These are phyloP conservation scores for Sclerotinia sclerotiorum DNA, from an alignment of 2,329 filamentous ascomycete species.

Conservation along the genomic window DNA sequence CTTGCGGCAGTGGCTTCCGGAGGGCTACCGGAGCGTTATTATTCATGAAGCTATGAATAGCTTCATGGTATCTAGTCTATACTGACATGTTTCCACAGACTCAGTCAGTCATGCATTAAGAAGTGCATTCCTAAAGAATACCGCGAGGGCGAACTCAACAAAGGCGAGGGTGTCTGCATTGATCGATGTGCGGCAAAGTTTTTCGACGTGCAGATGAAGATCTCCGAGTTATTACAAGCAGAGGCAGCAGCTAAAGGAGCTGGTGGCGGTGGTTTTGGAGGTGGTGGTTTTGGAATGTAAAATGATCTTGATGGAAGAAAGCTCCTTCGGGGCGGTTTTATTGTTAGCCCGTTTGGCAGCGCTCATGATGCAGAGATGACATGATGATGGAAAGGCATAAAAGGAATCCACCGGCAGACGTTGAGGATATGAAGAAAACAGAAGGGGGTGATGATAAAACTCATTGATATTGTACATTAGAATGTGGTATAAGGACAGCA, in stretches of 20 bases:
- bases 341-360: neutral
- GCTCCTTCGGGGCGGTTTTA: neutral
- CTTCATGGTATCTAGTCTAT: neutral
- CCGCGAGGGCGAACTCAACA: constrained; percentile 95
- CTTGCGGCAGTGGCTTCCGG: constrained; percentile 1
- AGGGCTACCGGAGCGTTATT: neutral
- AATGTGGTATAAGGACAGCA: constrained; percentile 24
- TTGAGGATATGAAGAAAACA: constrained; percentile 8
- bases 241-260: constrained; percentile 70
- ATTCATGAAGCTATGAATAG: neutral
- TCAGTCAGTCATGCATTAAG: constrained; percentile 83
- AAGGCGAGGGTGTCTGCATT: constrained; percentile 97
- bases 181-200: constrained; percentile 98
- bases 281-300: constrained; percentile 46
- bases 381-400: constrained; percentile 9
- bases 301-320: neutral
- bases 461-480: constrained; percentile 31
- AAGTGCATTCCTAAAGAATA: constrained; percentile 94
- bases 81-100: constrained; percentile 49
- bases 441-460: neutral
- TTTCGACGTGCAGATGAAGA: constrained; percentile 98
- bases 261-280: constrained; percentile 50
- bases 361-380: constrained; percentile 9
- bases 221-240: constrained; percentile 93
- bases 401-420: neutral